Conservation (phyloP, 1,284 basidiomycete genomes). For the Mycena citricolor region DNA sequence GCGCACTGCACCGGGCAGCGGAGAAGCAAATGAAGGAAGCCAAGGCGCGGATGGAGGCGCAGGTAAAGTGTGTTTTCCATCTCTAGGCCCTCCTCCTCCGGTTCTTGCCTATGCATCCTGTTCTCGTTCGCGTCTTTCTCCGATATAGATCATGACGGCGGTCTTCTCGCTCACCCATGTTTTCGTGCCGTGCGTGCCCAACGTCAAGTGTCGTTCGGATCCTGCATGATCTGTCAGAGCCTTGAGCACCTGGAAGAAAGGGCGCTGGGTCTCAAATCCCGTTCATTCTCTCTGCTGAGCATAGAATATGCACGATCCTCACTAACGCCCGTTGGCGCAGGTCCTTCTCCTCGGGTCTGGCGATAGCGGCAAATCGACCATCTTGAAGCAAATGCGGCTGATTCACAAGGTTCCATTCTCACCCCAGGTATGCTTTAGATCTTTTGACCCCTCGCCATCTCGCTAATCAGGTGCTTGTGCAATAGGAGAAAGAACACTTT, state of each 20-base stretch:
- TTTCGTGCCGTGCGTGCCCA: too few relatives aligned
- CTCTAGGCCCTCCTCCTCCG: neutral
- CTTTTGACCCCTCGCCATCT: neutral
- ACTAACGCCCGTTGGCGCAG: slow-evolving; percentile 34
- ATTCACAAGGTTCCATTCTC: slow-evolving; percentile 82
- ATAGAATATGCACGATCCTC: neutral
- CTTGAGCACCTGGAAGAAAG: too few relatives aligned
- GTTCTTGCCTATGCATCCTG: neutral
- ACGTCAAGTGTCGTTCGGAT: too few relatives aligned
- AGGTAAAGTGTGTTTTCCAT: slow-evolving; percentile 15
- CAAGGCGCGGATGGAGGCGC: slow-evolving; percentile 19
- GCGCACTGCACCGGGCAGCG: slow-evolving; percentile 60
- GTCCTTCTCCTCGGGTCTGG: slow-evolving; percentile 90
- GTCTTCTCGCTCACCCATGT: too few relatives aligned
- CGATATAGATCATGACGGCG: neutral
- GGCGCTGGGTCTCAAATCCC: too few relatives aligned
- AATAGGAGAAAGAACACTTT: slow-evolving; percentile 75
- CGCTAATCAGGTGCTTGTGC: neutral
- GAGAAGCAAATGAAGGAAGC: slow-evolving; percentile 56
- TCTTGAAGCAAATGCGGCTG: slow-evolving; percentile 91
- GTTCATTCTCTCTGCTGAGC: too few relatives aligned
- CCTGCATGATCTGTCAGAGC: too few relatives aligned
- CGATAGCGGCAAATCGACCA: slow-evolving; percentile 91
- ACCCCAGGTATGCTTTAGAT: slow-evolving; percentile 38
- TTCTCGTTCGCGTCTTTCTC: neutral